phyloP scores from a whole-genome alignment of 345 rosid species.

The Abelmoschus esculentus region DNA sequence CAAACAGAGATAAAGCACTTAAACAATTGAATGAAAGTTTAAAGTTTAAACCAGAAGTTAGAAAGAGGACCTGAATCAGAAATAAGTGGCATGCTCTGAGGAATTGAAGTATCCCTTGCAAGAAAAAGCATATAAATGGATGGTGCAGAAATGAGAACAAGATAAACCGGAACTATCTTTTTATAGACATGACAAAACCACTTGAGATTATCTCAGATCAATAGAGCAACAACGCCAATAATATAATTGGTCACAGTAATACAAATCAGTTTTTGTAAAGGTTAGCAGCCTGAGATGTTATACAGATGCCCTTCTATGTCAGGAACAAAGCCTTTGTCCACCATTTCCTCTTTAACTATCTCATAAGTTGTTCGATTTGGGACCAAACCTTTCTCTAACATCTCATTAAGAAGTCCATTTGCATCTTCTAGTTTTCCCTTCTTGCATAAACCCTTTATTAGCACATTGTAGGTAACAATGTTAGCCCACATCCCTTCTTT shows the following conservation, averaged over 20 bases:
- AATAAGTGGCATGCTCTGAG: background rate
- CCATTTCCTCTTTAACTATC: conserved; percentile 61
- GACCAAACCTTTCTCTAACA: conserved; percentile 78
- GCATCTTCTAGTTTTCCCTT: conserved; percentile 67
- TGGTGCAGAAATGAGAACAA: background rate
- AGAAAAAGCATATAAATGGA: background rate
- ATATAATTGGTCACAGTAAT: background rate
- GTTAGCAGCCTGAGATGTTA: conserved; percentile 22
- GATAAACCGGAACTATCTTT: background rate
- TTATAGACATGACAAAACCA: background rate
- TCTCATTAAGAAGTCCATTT: conserved; percentile 71
- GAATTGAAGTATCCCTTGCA: background rate
- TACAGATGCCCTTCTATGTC: conserved; percentile 75
- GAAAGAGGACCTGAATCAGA: conserved; percentile 1
- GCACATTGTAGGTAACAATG: conserved; percentile 57
- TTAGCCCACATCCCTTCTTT: conserved; percentile 56
- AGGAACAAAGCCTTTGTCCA: conserved; percentile 80
- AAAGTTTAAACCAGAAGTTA: background rate
- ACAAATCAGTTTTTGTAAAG: background rate
- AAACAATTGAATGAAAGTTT: background rate
- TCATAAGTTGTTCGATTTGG: conserved; percentile 63
- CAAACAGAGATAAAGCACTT: background rate
- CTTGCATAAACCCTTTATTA: conserved; percentile 53
- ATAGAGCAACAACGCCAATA: background rate
- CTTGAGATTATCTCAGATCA: background rate